These are phyloP conservation scores for Aegle marmelos DNA, from an alignment of 345 rosid species.

Conservation along the genomic window DNA sequence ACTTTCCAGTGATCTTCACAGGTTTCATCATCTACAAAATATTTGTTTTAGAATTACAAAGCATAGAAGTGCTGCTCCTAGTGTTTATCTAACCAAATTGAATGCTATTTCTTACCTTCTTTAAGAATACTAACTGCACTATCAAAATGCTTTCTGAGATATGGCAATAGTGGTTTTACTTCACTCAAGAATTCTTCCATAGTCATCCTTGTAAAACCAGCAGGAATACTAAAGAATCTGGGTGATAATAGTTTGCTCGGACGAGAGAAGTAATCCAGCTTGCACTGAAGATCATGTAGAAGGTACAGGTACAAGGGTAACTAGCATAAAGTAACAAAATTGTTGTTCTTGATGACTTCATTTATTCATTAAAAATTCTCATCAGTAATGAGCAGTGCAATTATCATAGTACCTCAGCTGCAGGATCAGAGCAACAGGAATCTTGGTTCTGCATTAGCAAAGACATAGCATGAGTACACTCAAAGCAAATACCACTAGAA, in stretches of 20 bases:
- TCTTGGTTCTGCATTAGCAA: conserved; percentile 47
- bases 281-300: conserved; percentile 60
- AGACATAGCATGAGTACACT: not conserved
- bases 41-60: conserved; percentile 21
- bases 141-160: conserved; percentile 52
- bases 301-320: conserved; percentile 66
- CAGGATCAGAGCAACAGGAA: conserved; percentile 56
- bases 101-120: conserved; percentile 45
- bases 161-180: conserved; percentile 49
- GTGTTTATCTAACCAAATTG: conserved; percentile 6
- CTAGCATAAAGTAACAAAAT: conserved; percentile 41
- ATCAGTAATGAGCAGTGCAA: not conserved
- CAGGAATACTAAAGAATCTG: conserved; percentile 36
- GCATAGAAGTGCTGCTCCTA: conserved; percentile 5
- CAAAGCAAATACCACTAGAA: not conserved
- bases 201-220: conserved; percentile 39
- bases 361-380: not conserved
- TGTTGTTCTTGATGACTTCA: not conserved
- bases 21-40: conserved; percentile 49
- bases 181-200: conserved; percentile 40
- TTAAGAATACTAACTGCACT: conserved; percentile 46
- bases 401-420: conserved; percentile 57
- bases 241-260: conserved; percentile 34
- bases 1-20: conserved; percentile 66
- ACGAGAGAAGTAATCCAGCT: conserved; percentile 58